These are phyloP conservation scores for Alternaria sp. DNA, from an alignment of 2,329 filamentous ascomycete genomes.

Conservation along the genomic window DNA sequence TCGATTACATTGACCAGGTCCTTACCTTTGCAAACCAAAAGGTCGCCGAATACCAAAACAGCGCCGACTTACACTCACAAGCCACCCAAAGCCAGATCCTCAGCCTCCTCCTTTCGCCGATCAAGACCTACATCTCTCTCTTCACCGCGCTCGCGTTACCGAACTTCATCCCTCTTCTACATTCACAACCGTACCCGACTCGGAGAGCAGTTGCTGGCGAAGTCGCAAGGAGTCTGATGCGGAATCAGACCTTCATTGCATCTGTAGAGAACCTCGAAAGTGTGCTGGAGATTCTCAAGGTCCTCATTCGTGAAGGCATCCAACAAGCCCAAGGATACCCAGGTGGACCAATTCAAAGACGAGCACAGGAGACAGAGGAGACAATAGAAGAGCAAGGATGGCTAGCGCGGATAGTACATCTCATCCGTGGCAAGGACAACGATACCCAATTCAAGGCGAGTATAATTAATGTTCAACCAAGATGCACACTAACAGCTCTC, in stretches of 20 bases:
- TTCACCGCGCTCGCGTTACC: conserved; percentile 96
- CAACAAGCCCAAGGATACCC: conserved; percentile 84
- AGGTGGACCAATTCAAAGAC: conserved; percentile 76
- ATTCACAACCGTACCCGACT: conserved; percentile 92
- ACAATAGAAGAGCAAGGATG: conserved; percentile 98
- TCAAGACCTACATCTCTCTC: conserved; percentile 89
- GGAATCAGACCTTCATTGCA: conserved; percentile 80
- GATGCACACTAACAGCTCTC: conserved; percentile 23
- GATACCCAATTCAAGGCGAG: conserved; percentile 85
- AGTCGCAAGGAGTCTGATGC: conserved; percentile 82
- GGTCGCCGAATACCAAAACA: conserved; percentile 88
- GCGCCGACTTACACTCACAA: conserved; percentile 90
- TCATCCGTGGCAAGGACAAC: conserved; percentile 84
- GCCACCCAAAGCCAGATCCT: conserved; percentile 89
- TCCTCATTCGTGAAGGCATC: conserved; percentile 91
- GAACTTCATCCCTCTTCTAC: conserved; percentile 87
- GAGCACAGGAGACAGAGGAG: conserved; percentile 89
- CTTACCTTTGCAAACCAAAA: conserved; percentile 88
- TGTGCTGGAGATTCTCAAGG: conserved; percentile 85
- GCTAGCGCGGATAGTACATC: conserved; percentile 90
- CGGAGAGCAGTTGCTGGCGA: conserved; percentile 90
- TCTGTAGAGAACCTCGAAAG: conserved; percentile 84
- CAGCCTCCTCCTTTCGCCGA: conserved; percentile 86
- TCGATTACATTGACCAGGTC: conserved; percentile 96
- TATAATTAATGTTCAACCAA: not conserved